A percentile compares a stretch with the other conserved stretches of the same genome.
These are phyloP conservation scores for Triadica sebifera DNA, from an alignment of 345 rosid genomes.

Conservation along the genomic window DNA sequence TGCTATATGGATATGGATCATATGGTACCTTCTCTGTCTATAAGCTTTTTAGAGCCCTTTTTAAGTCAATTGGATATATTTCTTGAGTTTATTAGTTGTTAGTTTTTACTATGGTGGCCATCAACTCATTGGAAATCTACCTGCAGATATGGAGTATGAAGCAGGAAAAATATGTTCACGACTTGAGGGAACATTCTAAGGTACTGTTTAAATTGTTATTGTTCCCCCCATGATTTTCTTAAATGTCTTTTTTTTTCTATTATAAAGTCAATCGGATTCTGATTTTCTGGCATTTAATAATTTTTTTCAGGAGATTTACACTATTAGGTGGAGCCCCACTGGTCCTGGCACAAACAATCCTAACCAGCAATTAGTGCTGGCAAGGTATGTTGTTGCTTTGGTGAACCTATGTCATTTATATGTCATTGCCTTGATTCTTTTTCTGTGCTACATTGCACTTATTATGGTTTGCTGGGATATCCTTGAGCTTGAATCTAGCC, in stretches of 20 bases:
- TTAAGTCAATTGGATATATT: neutral
- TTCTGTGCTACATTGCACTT: neutral
- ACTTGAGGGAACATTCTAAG: conserved; percentile 49
- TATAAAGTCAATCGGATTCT: neutral
- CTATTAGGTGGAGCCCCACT: conserved; percentile 95
- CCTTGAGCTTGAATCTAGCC: neutral
- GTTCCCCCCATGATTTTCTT: neutral
- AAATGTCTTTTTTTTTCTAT: too few species aligned
- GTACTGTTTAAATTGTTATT: neutral
- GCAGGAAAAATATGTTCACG: conserved; percentile 75
- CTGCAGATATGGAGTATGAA: conserved; percentile 74
- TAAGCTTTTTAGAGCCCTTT: neutral
- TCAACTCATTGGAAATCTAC: neutral
- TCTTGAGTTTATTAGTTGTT: neutral
- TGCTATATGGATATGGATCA: neutral
- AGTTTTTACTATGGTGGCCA: neutral
- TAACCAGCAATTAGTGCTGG: conserved; percentile 79
- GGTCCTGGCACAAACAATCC: conserved; percentile 92
- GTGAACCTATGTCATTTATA: neutral
- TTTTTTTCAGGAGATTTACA: conserved; percentile 72
- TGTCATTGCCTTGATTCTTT: neutral
- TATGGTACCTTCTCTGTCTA: neutral
- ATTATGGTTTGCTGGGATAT: neutral
- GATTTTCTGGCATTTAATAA: neutral
- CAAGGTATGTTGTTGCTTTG: conserved; percentile 49